Evolutionary conservation across 225 moss, liverwort and hornwort genomes (phyloP).

Genomic region (Climacium dendroides): DNA sequence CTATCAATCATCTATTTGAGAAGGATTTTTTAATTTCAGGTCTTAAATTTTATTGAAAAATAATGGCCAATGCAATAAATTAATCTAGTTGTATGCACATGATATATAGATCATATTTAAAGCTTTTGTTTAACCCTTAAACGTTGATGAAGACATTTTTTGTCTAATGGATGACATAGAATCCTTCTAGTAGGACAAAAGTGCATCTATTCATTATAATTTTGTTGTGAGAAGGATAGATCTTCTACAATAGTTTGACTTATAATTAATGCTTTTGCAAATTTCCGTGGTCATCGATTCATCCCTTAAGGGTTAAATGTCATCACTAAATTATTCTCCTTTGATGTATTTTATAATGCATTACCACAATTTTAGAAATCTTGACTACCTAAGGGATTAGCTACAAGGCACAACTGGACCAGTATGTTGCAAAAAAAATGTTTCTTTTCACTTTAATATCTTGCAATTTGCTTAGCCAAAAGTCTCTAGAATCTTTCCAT

Average conservation of each 20-base stretch:
- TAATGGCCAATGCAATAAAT: fast-evolving
- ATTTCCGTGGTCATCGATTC: too few relatives aligned
- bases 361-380: background rate
- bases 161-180: too few relatives aligned
- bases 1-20: background rate
- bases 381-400: background rate
- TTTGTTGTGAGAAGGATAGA: too few relatives aligned
- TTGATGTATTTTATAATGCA: background rate
- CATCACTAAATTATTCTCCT: background rate
- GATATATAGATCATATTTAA: background rate
- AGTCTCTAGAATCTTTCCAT: background rate
- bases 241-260: too few relatives aligned
- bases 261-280: too few relatives aligned
- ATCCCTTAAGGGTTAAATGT: too few relatives aligned
- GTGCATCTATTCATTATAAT: too few relatives aligned
- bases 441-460: background rate
- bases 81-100: background rate
- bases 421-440: background rate
- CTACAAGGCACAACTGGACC: background rate
- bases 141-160: too few relatives aligned
- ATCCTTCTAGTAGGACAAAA: too few relatives aligned
- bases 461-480: background rate
- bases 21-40: background rate
- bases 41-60: background rate
- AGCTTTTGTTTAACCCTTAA: background rate